phyloP scores from a whole-genome alignment of 2,329 filamentous ascomycete genomes.

The Ophiosphaerella herpotricha region DNA sequence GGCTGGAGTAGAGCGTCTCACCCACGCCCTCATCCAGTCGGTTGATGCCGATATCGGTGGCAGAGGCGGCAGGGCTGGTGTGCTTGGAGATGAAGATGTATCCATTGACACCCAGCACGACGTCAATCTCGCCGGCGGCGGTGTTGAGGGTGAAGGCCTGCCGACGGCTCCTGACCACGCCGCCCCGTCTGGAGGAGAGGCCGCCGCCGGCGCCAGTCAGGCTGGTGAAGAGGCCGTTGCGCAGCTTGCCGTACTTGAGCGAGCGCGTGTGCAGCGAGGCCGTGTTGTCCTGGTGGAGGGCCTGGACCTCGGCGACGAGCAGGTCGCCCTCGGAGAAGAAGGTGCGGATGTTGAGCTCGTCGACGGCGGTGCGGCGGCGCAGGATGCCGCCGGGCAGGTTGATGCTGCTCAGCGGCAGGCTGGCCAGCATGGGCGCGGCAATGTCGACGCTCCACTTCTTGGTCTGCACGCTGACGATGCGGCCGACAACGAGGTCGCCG shows the following conservation, averaged over 20 bases:
- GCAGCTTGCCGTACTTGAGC: slow-evolving; percentile 91
- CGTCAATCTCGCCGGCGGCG: slow-evolving; percentile 72
- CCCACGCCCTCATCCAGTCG: slow-evolving; percentile 86
- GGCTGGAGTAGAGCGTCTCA: slow-evolving; percentile 86
- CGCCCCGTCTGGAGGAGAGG: slow-evolving; percentile 57
- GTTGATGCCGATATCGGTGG: slow-evolving; percentile 69
- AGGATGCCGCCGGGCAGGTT: slow-evolving; percentile 94
- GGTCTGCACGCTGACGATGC: slow-evolving; percentile 93
- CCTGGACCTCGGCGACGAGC: slow-evolving; percentile 92
- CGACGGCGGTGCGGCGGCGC: slow-evolving; percentile 87
- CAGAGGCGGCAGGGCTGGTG: slow-evolving; percentile 62
- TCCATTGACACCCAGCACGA: slow-evolving; percentile 92
- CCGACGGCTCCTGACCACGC: slow-evolving; percentile 80
- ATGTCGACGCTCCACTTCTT: slow-evolving; percentile 95
- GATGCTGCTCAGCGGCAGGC: slow-evolving; percentile 84
- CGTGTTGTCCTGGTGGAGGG: slow-evolving; percentile 80
- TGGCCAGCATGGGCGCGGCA: slow-evolving; percentile 81
- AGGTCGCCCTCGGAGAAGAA: slow-evolving; percentile 97
- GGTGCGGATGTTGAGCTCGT: slow-evolving; percentile 95
- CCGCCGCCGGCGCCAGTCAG: slow-evolving; percentile 79
- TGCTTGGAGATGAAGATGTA: slow-evolving; percentile 96
- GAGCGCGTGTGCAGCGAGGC: slow-evolving; percentile 88
- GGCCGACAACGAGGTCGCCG: slow-evolving; percentile 90
- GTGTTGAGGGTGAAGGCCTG: slow-evolving; percentile 79
- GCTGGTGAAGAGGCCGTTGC: slow-evolving; percentile 87